Base-by-base conservation (phyloP, 352 stramenopile genomes). In the Phytophthora europaea region DNA sequence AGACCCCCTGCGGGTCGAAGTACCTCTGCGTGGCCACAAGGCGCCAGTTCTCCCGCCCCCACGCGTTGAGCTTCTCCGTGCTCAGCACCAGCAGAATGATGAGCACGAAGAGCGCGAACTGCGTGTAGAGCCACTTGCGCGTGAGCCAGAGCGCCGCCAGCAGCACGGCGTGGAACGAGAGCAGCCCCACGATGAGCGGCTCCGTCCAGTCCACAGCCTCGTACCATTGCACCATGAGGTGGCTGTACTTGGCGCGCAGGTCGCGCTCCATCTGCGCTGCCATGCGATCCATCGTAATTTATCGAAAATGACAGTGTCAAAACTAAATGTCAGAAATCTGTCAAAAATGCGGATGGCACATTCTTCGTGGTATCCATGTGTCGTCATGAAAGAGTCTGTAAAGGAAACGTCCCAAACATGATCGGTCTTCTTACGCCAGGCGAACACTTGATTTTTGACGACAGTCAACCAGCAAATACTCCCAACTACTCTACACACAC, bases 181-280 rank as follows among this genome's bases (percentile, higher is more conserved):
- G 59, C 15, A 91, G 71, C 16, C 87, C 84, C 28, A 89, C 62
- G 34, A 97, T 80, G 9, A 95, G 72, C 45, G 87, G 88, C 70
- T 96, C 89, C 1, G 54, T 85, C 89, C 89, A 96, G 75, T 96
- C 74, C 40, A 96, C 83, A 9, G 85, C 81, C 64, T 96, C 87
- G 73, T 94, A 96, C 89, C 89, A 96, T 53, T 86, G 77, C 8
- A 92, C 43, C 87, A 96, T 91, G 58, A 92, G 36, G 51, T 91
- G 86, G 58, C 80, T 81, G 76, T 94, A 93, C 76, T 93, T 88
- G 45, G 76, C 70, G 66, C 83, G 84, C 70, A 95, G 73, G 38
- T 92, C 84, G 78, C 83, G 84, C 82, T 86, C 69, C 60, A 95
- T 79, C 64, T 91, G 81, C 51, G 81, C 72, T 47, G 82, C 85